phyloP scores from a whole-genome alignment of 1,284 basidiomycete species.

The Caloboletus firmus region DNA sequence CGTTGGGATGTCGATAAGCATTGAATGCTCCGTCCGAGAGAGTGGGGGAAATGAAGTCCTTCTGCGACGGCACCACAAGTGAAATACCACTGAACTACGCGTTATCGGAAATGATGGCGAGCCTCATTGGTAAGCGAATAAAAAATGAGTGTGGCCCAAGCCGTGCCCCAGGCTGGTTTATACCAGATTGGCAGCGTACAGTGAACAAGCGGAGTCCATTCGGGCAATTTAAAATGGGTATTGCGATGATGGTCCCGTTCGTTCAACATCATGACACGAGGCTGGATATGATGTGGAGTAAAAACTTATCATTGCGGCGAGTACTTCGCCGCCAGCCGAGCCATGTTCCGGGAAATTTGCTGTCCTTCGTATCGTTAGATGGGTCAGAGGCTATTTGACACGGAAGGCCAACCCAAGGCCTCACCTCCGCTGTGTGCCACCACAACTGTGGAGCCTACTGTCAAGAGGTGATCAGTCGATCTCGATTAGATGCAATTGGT shows the following conservation, averaged over 20 bases:
- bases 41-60: not conserved
- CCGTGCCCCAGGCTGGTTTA: too few relatives aligned
- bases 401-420: not conserved
- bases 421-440: not conserved
- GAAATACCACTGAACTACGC: not conserved
- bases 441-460: not conserved
- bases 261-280: not conserved
- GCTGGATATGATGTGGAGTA: not conserved
- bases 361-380: not conserved
- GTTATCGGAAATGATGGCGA: not conserved
- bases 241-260: not conserved
- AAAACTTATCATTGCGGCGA: too few relatives aligned
- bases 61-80: not conserved
- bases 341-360: not conserved
- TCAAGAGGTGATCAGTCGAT: not conserved
- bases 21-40: conserved; percentile 12
- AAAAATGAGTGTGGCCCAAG: too few relatives aligned
- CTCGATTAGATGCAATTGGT: not conserved
- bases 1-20: not conserved
- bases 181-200: not conserved
- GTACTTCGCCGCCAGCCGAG: too few relatives aligned
- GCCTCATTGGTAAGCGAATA: not conserved
- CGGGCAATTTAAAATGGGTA: not conserved
- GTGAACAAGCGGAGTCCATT: not conserved
- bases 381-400: not conserved